phyloP scores from a whole-genome alignment of 805 yeast genomes.

The Yamadazyma laniorum region DNA sequence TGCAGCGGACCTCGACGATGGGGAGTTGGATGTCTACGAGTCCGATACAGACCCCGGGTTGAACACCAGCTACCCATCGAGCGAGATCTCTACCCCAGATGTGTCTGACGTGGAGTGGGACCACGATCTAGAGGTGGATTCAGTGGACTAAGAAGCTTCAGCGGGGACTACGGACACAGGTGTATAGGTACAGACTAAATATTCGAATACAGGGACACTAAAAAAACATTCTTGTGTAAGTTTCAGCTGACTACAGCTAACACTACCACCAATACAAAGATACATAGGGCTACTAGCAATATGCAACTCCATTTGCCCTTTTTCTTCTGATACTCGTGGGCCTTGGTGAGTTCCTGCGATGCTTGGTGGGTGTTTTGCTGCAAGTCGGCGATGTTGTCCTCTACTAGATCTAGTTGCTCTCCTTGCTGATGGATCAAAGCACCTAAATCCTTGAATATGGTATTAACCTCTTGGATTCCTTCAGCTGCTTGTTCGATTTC shows the following conservation, averaged over 20 bases:
- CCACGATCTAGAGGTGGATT: conserved; percentile 11
- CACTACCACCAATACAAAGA: conserved; percentile 57
- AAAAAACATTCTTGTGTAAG: too few species aligned
- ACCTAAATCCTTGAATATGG: conserved; percentile 80
- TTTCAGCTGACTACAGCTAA: conserved; percentile 49
- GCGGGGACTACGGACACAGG: background rate
- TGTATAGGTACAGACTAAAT: background rate
- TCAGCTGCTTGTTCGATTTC: conserved; percentile 71
- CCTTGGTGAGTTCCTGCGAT: conserved; percentile 64
- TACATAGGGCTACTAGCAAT: conserved; percentile 54
- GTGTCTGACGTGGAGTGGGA: conserved; percentile 14
- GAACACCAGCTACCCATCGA: background rate
- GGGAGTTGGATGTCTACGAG: conserved; percentile 6
- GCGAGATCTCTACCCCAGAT: conserved; percentile 4
- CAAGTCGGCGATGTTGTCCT: conserved; percentile 67
- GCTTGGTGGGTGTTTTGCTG: conserved; percentile 69
- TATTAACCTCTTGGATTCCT: conserved; percentile 81
- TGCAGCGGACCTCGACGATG: conserved; percentile 11
- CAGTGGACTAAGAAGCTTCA: conserved; percentile 4
- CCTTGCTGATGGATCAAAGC: conserved; percentile 82
- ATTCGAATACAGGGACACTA: too few species aligned
- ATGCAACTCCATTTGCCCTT: conserved; percentile 76
- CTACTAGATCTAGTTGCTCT: conserved; percentile 77
- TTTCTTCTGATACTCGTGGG: conserved; percentile 69
- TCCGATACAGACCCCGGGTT: conserved; percentile 3